These are phyloP conservation scores for Hypholoma fasciculare DNA, from an alignment of 768 basidiomycete genomes.

Conservation along the genomic window DNA sequence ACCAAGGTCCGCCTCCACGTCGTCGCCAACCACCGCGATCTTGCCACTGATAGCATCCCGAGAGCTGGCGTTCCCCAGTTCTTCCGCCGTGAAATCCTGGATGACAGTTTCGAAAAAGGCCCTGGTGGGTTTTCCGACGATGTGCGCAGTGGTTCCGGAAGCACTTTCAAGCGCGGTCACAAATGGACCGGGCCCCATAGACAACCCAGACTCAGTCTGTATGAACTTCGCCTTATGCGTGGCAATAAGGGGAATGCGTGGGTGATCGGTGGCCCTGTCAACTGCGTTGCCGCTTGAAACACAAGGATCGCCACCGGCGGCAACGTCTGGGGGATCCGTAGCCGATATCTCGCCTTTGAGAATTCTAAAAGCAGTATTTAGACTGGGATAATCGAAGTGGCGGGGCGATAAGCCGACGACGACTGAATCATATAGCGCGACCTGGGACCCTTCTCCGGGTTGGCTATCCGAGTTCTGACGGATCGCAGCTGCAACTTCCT, in stretches of 20 bases:
- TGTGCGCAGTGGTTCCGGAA: conserved; percentile 42
- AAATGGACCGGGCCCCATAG: conserved; percentile 73
- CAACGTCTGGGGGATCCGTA: not conserved
- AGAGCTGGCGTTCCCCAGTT: not conserved
- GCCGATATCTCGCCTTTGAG: conserved; percentile 42
- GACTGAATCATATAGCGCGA: conserved; percentile 49
- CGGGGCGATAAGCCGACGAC: conserved; percentile 62
- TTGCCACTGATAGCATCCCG: conserved; percentile 17
- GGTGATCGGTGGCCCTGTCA: not conserved
- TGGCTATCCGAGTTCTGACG: not conserved
- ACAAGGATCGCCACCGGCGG: not conserved
- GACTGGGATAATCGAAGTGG: conserved; percentile 48
- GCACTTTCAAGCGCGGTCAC: conserved; percentile 63
- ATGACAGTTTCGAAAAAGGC: conserved; percentile 63
- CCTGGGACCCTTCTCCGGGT: not conserved
- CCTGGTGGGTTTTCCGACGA: conserved; percentile 65
- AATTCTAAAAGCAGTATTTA: conserved; percentile 70
- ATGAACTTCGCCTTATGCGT: conserved; percentile 61
- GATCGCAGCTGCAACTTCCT: conserved; percentile 34
- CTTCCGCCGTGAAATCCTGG: conserved; percentile 26
- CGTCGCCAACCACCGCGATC: conserved; percentile 67
- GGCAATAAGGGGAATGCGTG: conserved; percentile 45
- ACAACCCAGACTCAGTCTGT: conserved; percentile 47
- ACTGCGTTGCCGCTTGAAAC: not conserved
- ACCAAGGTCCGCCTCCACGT: conserved; percentile 63